Evolutionary conservation across 2,329 filamentous ascomycete species (phyloP).

Genomic region (Cadophora malorum): DNA sequence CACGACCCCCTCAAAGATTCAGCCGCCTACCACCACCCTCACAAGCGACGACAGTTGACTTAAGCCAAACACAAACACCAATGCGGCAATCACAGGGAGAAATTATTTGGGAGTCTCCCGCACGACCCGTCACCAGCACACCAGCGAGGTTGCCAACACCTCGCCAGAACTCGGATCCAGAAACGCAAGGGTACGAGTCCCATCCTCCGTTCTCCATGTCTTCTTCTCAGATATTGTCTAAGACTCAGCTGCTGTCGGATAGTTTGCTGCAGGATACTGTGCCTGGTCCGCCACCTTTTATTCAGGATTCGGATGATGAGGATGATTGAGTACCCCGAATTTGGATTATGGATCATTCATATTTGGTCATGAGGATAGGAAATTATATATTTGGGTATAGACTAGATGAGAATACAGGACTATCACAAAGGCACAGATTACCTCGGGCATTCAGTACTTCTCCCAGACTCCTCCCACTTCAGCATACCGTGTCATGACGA

Average conservation of each 20-base stretch:
- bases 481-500: background rate
- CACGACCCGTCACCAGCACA: conserved; percentile 34
- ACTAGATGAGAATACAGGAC: conserved; percentile 6
- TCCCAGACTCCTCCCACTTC: background rate
- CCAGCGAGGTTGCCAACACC: conserved; percentile 31
- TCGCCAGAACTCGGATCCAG: background rate
- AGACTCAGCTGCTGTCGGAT: conserved; percentile 60
- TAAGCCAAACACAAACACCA: conserved; percentile 38
- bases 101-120: conserved; percentile 41
- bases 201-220: conserved; percentile 39
- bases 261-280: conserved; percentile 51
- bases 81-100: conserved; percentile 30
- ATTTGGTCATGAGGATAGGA: background rate
- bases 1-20: background rate
- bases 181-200: conserved; percentile 24
- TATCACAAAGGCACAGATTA: background rate
- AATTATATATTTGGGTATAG: conserved; percentile 1
- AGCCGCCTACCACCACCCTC: conserved; percentile 30
- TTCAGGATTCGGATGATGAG: conserved; percentile 54
- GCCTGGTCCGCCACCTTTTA: conserved; percentile 48
- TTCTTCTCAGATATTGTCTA: conserved; percentile 52
- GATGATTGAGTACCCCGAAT: conserved; percentile 26
- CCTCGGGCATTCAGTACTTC: background rate
- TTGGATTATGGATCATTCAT: background rate
- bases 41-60: conserved; percentile 45